phyloP scores from a whole-genome alignment of 441 rosid genomes.

The Flueggea neowawraea region DNA sequence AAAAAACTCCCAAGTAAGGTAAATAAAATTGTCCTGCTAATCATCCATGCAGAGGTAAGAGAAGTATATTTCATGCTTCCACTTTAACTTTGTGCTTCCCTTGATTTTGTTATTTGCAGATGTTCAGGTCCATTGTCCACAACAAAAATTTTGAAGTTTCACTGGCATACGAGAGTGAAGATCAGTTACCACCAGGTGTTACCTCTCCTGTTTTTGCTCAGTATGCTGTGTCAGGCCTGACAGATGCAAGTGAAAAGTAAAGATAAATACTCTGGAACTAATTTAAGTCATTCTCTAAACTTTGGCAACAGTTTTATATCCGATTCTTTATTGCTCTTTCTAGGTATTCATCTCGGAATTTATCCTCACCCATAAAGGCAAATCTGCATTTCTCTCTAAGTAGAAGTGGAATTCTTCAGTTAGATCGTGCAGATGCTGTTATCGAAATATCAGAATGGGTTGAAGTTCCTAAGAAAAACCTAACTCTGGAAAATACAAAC shows the following conservation, averaged over 20 bases:
- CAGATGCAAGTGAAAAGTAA: conserved; percentile 83
- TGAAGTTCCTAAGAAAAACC: conserved; percentile 81
- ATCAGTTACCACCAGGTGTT: conserved; percentile 72
- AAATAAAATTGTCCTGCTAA: conserved; percentile 7
- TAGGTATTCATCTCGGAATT: conserved; percentile 87
- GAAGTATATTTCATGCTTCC: conserved; percentile 1
- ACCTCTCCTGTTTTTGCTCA: conserved; percentile 70
- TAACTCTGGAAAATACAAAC: conserved; percentile 60
- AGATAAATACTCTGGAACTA: conserved; percentile 19
- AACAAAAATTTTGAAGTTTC: conserved; percentile 88
- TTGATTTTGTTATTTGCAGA: conserved; percentile 43
- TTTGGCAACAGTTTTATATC: background rate
- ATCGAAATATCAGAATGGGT: conserved; percentile 97
- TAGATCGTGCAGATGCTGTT: conserved; percentile 95
- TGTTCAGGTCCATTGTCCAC: conserved; percentile 78
- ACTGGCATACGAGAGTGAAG: conserved; percentile 76
- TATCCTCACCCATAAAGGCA: conserved; percentile 96
- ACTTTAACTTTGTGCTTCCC: conserved; percentile 12
- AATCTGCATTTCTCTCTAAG: conserved; percentile 92
- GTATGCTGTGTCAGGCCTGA: conserved; percentile 78
- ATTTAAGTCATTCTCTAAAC: background rate
- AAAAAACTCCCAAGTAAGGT: conserved; percentile 97
- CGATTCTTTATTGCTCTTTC: conserved; percentile 13
- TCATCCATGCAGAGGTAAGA: background rate
- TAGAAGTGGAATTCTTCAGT: conserved; percentile 85